Base-by-base conservation (phyloP, 306 rosid species). In the Aeschynomene evenia region DNA sequence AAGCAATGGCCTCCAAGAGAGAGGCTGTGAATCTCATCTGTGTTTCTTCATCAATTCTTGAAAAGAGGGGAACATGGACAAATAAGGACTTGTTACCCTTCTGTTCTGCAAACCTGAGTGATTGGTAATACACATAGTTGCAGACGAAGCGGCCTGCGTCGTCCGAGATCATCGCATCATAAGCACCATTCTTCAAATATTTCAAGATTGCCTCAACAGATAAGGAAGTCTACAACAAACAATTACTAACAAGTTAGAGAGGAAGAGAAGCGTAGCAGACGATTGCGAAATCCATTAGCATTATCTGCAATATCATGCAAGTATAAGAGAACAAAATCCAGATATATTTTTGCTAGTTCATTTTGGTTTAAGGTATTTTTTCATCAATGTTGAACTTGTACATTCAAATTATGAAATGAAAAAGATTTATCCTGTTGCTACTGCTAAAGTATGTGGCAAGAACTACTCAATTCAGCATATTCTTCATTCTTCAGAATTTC, bases 131-230 rank as follows among this genome's bases (percentile, higher is more conserved):
- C 29, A 89, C 89, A 59, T 92, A 92, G 57, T 89, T 92, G 88
- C 98, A 92, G 65, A 92, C 96, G 31, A 86, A 92, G 5, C 96
- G 85, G 11, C 98, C 98, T 0, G 96, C 96, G 22, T 92, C 96
- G 18, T 85, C 78, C 46, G 96, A 92, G 68, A 80, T 23, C n/a
- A 34, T 72, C 77, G 66, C 93, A 26, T 84, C 85, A 56, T 71
- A 85, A 73, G 58, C 88, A 60, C 71, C 82, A 64, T 82, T 73
- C 87, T 86, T 86, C 85, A 88, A 72, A 51, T 39, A 63, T 79
- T 86, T 83, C 37, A 56, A 36, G 70, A 92, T 87, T 23, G 70
- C 85, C 79, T 72, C 82, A 5, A 62, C 68, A 0, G 88, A 68
- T 68, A 88, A 68, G 20, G 65, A 70, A 26, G 93, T 88, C 98